Conservation (phyloP, 148 eudicot species). For the Nepenthes mirabilis region DNA sequence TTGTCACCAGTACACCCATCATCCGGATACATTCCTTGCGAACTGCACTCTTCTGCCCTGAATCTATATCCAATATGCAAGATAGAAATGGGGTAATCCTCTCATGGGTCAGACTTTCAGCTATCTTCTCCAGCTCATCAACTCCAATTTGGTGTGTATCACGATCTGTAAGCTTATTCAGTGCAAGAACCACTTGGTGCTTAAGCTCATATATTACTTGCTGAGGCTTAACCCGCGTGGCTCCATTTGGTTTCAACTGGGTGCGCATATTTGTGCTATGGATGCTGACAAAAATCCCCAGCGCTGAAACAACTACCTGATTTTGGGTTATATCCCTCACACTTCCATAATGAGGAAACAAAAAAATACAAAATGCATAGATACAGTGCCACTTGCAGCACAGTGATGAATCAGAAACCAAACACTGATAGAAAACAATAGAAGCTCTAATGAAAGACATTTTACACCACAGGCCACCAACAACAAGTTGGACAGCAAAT, state of each 20-base stretch:
- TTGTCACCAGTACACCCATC: conserved; percentile 49
- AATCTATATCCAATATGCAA: conserved; percentile 65
- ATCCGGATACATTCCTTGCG: conserved; percentile 68
- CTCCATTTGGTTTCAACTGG: conserved; percentile 40
- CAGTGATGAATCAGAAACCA: too few species aligned
- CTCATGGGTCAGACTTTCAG: conserved; percentile 46
- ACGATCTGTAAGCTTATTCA: conserved; percentile 71
- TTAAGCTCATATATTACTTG: conserved; percentile 59
- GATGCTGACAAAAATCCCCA: not conserved
- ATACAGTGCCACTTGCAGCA: too few species aligned
- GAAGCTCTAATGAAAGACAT: too few species aligned
- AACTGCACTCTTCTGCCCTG: conserved; percentile 64
- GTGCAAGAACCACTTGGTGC: conserved; percentile 48
- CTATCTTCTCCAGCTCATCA: conserved; percentile 55
- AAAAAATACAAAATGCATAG: too few species aligned
- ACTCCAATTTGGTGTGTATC: conserved; percentile 73
- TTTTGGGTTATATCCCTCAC: not conserved
- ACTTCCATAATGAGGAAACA: not conserved
- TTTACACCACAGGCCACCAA: too few species aligned
- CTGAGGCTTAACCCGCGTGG: conserved; percentile 40
- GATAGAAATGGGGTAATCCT: conserved; percentile 54
- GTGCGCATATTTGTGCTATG: conserved; percentile 37
- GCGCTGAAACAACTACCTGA: not conserved
- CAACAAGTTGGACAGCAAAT: too few species aligned
- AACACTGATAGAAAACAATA: too few species aligned